A percentile compares a stretch with the other conserved stretches of the same genome.
phyloP scores from a whole-genome alignment of 805 yeast species.

The Candida jianshihensis region DNA sequence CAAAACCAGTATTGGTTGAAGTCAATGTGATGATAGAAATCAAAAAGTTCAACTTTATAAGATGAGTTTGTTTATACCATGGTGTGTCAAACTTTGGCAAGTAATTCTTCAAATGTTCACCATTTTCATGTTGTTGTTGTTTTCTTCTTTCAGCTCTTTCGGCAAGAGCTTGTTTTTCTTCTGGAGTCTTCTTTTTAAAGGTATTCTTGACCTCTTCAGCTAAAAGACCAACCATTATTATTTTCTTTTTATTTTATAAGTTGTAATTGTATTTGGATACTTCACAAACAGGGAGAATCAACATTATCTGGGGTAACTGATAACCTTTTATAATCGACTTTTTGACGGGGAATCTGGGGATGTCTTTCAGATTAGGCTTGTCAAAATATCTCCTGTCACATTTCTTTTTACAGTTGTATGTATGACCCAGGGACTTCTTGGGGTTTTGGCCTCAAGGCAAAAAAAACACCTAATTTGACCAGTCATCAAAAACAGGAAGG shows the following conservation, averaged over 20 bases:
- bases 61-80: constrained; percentile 32
- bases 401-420: no score
- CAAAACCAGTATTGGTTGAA: constrained; percentile 43
- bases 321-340: no score
- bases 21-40: constrained; percentile 37
- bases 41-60: constrained; percentile 30
- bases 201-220: constrained; percentile 17
- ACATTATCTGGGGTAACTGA: no score
- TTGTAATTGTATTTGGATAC: background rate
- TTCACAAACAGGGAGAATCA: no score
- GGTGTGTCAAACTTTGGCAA: constrained; percentile 22
- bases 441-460: no score
- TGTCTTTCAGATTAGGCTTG: no score
- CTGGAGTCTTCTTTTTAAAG: constrained; percentile 6
- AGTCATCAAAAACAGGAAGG: no score
- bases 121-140: background rate
- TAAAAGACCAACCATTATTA: constrained; percentile 13
- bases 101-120: constrained; percentile 15
- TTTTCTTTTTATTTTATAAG: no score
- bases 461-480: no score
- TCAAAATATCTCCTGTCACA: no score
- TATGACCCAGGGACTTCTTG: no score
- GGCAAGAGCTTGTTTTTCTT: background rate
- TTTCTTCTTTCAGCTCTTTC: background rate
- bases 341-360: no score